Conservation (phyloP, 208 protist genomes). For the Herpetomonas samuelpessoai region DNA sequence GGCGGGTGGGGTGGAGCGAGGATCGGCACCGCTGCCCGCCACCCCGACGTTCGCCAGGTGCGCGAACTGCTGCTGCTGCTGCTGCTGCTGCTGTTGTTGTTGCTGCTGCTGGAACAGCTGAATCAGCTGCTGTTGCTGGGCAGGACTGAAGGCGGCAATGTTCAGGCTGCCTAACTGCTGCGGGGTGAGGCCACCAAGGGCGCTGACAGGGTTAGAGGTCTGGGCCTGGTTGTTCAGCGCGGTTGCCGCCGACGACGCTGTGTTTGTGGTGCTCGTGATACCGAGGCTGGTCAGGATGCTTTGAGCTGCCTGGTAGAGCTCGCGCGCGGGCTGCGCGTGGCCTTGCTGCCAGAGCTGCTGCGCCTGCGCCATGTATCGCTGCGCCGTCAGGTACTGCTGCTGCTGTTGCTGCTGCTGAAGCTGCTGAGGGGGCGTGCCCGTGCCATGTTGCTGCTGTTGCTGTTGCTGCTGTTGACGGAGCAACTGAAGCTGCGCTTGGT, state of each 20-base stretch:
- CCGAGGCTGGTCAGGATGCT: neutral
- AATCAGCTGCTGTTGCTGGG: neutral
- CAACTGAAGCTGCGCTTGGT: neutral
- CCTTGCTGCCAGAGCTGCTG: slow-evolving; percentile 5
- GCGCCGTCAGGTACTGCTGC: neutral
- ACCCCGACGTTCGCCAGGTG: neutral
- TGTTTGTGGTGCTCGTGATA: neutral
- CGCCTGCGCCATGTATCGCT: neutral
- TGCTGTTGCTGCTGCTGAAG: slow-evolving; percentile 5
- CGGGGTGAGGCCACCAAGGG: neutral
- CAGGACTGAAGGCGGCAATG: neutral
- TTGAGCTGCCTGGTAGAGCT: neutral
- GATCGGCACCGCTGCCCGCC: neutral
- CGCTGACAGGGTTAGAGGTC: neutral
- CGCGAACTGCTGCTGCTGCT: slow-evolving; percentile 7
- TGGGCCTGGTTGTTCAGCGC: neutral
- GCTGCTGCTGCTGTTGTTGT: neutral
- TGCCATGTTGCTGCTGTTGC: slow-evolving; percentile 7
- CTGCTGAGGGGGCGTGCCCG: neutral
- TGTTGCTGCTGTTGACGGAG: slow-evolving; percentile 3
- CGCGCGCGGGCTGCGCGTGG: neutral
- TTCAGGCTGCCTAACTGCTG: slow-evolving; percentile 6
- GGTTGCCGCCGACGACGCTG: neutral
- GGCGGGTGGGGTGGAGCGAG: neutral
- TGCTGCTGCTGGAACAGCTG: slow-evolving; percentile 10